A percentile compares a stretch with the other conserved stretches of the same genome.
These are phyloP conservation scores for Pseudozyma sp. DNA, from an alignment of 1,284 basidiomycete species.

Conservation along the genomic window DNA sequence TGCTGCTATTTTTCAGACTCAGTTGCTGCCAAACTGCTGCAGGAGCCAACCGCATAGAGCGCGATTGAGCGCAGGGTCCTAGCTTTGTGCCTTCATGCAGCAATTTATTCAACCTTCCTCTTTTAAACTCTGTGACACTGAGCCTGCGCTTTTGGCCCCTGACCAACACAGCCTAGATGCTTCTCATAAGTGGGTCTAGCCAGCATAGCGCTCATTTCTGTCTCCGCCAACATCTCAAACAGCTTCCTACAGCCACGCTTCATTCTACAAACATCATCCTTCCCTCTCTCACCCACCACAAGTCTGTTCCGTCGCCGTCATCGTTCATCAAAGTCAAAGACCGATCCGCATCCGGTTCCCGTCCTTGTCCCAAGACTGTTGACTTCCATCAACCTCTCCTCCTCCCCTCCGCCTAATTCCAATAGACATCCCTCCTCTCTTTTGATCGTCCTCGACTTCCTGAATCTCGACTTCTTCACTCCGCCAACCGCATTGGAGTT, in stretches of 20 bases:
- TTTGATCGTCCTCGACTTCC: neutral
- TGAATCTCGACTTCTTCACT: neutral
- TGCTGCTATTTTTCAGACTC: constrained; percentile 15
- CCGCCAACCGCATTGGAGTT: constrained; percentile 23
- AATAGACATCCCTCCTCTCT: neutral
- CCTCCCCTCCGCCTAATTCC: neutral
- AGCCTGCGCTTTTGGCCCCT: constrained; percentile 23
- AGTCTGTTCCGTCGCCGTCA: constrained; percentile 11
- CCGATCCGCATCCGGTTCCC: constrained; percentile 32
- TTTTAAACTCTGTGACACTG: constrained; percentile 11
- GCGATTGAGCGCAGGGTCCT: constrained; percentile 14
- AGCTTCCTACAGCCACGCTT: neutral
- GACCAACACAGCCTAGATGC: constrained; percentile 17
- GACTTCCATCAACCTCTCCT: constrained; percentile 5
- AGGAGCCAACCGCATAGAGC: neutral
- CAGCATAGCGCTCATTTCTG: constrained; percentile 7
- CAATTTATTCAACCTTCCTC: constrained; percentile 22
- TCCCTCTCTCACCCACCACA: constrained; percentile 1
- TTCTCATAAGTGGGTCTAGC: constrained; percentile 1
- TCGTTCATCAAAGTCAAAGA: neutral
- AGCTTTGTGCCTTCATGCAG: constrained; percentile 9
- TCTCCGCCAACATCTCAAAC: constrained; percentile 35
- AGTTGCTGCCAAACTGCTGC: constrained; percentile 6
- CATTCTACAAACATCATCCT: constrained; percentile 14
- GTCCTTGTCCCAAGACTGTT: neutral